Base-by-base conservation (phyloP, 2,329 filamentous ascomycete species). In the Alternaria ethzedia region DNA sequence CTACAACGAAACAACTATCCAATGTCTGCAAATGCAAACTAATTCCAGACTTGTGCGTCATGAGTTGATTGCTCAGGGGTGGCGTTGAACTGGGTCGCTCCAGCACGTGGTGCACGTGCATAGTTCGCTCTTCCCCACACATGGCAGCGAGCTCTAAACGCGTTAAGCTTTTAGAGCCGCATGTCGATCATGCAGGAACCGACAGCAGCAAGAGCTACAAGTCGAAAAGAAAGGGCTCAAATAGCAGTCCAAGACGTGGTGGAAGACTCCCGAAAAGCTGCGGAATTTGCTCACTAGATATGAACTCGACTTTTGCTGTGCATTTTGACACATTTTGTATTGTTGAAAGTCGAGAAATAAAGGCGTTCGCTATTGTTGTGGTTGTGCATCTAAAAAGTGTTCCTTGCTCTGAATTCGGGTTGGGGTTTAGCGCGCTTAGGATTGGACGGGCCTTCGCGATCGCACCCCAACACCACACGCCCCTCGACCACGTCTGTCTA, bases 111-210 rank as follows among this genome's bases (percentile, higher is more conserved):
- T 59, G 71, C 70, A 72, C 70, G 71, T 74, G 71, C 69, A 59
- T 67, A 52, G 69, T 64, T 68, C 57, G 63, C 54, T 46, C 64
- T 63, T 68, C 69, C 74, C 75, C 75, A 78, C 75, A 73, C 55
- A 70, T 66, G 70, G 66, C 74, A 70, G 65, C 66, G 62, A 70
- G 59, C 62, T 67, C 66, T 69, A 73, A 67, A 59, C 54, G 59
- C 65, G 36, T 70, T 72, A 76, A 78, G 77, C 75, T 74, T 76
- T 77, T 77, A 71, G 66, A 78, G 75, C 74, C 75, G 73, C 75
- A 77, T 71, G 59, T 71, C 75, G 76, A 72, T 75, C 75, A 76
- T 66, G 75, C 61, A 60, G 61, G 57, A 60, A 77, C 76, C 70
- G 68, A 64, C 68, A 64, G 70, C 75, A 74, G 71, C 66, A 67